These are phyloP conservation scores for Hibiscus tridactylites DNA, from an alignment of 345 rosid genomes.

Conservation along the genomic window DNA sequence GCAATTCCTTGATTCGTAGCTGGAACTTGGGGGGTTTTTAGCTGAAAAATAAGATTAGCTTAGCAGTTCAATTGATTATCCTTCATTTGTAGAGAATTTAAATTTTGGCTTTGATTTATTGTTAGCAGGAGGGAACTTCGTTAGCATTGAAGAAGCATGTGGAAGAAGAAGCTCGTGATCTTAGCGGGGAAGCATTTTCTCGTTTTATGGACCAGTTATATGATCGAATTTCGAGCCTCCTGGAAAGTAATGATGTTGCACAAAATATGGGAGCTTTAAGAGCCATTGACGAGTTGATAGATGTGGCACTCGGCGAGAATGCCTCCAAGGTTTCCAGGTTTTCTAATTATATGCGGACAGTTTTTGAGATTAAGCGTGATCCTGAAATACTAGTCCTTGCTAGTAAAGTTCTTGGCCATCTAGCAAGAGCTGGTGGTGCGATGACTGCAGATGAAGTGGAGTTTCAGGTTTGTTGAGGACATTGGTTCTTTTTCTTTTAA, in stretches of 20 bases:
- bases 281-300: slow-evolving; percentile 88
- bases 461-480: slow-evolving; percentile 53
- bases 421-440: slow-evolving; percentile 97
- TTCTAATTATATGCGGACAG: slow-evolving; percentile 61
- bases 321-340: slow-evolving; percentile 93
- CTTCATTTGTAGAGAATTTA: background rate
- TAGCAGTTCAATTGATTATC: background rate
- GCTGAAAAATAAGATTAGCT: background rate
- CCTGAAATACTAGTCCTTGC: slow-evolving; percentile 79
- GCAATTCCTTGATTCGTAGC: background rate
- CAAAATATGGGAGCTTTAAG: slow-evolving; percentile 90
- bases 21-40: no score
- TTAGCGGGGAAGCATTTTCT: slow-evolving; percentile 75
- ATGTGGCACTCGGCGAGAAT: slow-evolving; percentile 87
- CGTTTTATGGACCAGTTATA: slow-evolving; percentile 86
- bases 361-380: slow-evolving; percentile 77
- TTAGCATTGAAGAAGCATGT: slow-evolving; percentile 74
- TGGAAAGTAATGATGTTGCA: slow-evolving; percentile 69
- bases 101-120: slow-evolving; percentile 1
- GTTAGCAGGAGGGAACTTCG: slow-evolving; percentile 67
- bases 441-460: slow-evolving; percentile 99
- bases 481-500: background rate
- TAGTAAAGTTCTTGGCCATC: slow-evolving; percentile 92
- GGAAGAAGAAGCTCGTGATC: slow-evolving; percentile 87
- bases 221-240: slow-evolving; percentile 55